Evolutionary conservation across 352 stramenopile genomes (phyloP).

Genomic region (Sclerospora graminicola): DNA sequence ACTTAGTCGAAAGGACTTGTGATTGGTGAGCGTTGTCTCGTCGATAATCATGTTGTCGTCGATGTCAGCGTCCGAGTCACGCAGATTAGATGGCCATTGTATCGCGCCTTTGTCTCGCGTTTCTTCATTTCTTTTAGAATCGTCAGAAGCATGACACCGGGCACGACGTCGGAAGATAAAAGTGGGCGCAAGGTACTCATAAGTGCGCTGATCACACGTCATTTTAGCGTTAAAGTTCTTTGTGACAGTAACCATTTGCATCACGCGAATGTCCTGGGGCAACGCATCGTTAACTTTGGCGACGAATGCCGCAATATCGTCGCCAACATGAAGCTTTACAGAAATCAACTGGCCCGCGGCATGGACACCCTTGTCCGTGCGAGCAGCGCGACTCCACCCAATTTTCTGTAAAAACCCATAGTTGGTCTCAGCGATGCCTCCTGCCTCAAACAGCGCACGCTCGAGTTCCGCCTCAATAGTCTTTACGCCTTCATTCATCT

Average conservation of each 20-base stretch:
- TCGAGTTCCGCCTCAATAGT: slow-evolving; percentile 88
- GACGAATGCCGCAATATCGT: slow-evolving; percentile 58
- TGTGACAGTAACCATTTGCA: slow-evolving; percentile 77
- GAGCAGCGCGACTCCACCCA: slow-evolving; percentile 79
- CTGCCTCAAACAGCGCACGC: slow-evolving; percentile 77
- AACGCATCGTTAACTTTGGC: slow-evolving; percentile 60
- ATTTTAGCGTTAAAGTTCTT: slow-evolving; percentile 90
- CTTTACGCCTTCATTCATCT: slow-evolving; percentile 85
- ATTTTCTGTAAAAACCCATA: slow-evolving; percentile 88
- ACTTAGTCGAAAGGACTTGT: slow-evolving; percentile 67
- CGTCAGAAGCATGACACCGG: neutral
- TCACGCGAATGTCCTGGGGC: slow-evolving; percentile 71
- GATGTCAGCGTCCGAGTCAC: slow-evolving; percentile 31
- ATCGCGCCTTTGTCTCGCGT: slow-evolving; percentile 2
- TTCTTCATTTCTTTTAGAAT: neutral
- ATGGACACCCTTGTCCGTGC: slow-evolving; percentile 89
- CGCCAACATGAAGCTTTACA: slow-evolving; percentile 76
- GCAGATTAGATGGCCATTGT: slow-evolving; percentile 26
- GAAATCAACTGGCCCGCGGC: slow-evolving; percentile 78
- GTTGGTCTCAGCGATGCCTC: slow-evolving; percentile 81
- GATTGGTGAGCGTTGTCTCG: slow-evolving; percentile 39
- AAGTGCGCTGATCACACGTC: slow-evolving; percentile 81
- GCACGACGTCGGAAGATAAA: slow-evolving; percentile 69
- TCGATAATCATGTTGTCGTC: slow-evolving; percentile 43
- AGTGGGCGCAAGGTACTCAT: slow-evolving; percentile 86